These are phyloP conservation scores for Plantago coronopus DNA, from an alignment of 305 asterid genomes.

Conservation along the genomic window DNA sequence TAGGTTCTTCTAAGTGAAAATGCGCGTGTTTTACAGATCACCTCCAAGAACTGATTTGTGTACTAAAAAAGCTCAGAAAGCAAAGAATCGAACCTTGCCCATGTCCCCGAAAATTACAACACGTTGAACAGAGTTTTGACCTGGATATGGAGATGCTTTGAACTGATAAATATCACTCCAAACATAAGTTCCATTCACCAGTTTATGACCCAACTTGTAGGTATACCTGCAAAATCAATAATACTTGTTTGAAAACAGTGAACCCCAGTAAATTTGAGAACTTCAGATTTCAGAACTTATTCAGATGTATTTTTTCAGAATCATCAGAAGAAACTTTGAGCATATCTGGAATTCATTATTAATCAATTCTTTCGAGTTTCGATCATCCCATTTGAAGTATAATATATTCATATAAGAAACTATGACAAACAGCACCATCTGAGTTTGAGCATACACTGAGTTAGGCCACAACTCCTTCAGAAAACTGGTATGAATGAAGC, in stretches of 20 bases:
- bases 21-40: neutral
- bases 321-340: no score
- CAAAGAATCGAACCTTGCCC: conserved; percentile 68
- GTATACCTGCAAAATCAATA: conserved; percentile 53
- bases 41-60: neutral
- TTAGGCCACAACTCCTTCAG: conserved; percentile 19
- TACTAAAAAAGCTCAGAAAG: neutral
- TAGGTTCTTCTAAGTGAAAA: no score
- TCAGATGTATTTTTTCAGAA: neutral
- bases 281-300: neutral
- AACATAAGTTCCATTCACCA: conserved; percentile 45
- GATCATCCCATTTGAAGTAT: no score
- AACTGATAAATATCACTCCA: conserved; percentile 64
- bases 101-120: conserved; percentile 87
- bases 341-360: no score
- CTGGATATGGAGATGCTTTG: conserved; percentile 86
- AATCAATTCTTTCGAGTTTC: no score
- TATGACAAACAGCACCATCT: neutral
- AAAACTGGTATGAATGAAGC: conserved; percentile 19
- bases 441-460: conserved; percentile 1
- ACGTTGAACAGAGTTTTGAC: conserved; percentile 76
- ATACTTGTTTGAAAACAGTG: neutral
- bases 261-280: neutral
- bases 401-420: neutral
- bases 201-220: conserved; percentile 72